Conservation (phyloP, 1,284 basidiomycete species). For the Fomitopsis palustris region DNA sequence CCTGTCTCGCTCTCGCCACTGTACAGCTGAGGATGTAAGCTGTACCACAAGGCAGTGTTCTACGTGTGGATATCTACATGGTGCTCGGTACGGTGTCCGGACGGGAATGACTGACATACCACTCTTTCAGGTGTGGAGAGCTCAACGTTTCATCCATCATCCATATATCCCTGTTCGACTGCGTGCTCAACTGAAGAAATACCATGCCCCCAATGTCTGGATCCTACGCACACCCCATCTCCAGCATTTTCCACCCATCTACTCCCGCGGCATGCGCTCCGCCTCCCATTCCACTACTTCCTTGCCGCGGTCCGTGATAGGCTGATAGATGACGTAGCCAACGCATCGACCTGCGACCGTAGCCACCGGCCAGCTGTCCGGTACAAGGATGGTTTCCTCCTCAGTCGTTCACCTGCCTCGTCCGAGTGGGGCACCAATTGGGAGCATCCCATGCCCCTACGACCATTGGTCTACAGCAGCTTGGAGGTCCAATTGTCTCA, state of each 20-base stretch:
- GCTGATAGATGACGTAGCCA: slow-evolving; percentile 56
- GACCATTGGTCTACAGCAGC: slow-evolving; percentile 56
- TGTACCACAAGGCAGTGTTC: no score
- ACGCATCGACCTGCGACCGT: slow-evolving; percentile 23
- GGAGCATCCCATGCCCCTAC: slow-evolving; percentile 48
- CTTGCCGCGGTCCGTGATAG: slow-evolving; percentile 43
- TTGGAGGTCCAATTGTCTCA: slow-evolving; percentile 51
- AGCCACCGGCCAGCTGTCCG: slow-evolving; percentile 34
- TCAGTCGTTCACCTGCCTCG: slow-evolving; percentile 39
- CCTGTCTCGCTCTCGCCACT: no score
- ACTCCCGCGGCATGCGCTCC: slow-evolving; percentile 44
- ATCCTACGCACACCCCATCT: slow-evolving; percentile 12
- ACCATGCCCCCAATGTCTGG: slow-evolving; percentile 41
- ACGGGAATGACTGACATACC: slow-evolving; percentile 12
- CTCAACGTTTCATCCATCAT: slow-evolving; percentile 40
- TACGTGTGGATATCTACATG: no score
- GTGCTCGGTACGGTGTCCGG: no score
- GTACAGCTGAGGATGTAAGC: no score
- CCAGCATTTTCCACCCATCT: slow-evolving; percentile 24
- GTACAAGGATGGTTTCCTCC: slow-evolving; percentile 56
- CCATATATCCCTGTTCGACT: slow-evolving; percentile 50
- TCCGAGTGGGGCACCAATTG: slow-evolving; percentile 63
- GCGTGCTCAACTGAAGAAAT: slow-evolving; percentile 37
- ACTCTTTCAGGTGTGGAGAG: slow-evolving; percentile 19
- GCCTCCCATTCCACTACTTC: slow-evolving; percentile 41